Base-by-base conservation (phyloP, 2,329 filamentous ascomycete species). In the Magnaporthiopsis poae region DNA sequence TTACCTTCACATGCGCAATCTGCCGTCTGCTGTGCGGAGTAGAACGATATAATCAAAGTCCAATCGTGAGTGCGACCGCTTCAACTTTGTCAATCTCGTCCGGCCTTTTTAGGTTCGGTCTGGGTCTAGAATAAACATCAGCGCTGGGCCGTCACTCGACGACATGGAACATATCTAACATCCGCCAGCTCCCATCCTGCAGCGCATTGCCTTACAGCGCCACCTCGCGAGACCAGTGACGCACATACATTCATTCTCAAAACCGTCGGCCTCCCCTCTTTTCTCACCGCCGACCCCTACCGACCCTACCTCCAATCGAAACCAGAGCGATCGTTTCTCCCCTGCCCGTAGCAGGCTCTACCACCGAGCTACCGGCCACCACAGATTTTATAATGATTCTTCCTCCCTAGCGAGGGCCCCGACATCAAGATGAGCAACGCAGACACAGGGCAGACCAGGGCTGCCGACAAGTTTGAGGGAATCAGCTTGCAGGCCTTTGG, bases 401-500 rank as follows among this genome's bases (percentile, higher is more conserved):
- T 18, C 46, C 46, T n/a, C 46, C 18, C 21, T 56, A 56, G 46
- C 46, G 46, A 25, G 21, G 46, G 46, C 31, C 31, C 46, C 46
- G 21, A 25, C n/a, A 56, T 56, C 46, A n/a, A 25, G 21, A 56
- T 56, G 46, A 56, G 46, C 21, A 56, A 56, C 46, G 46, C 46
- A 21, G 46, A 56, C 21, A 56, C 18, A 8, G 46, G 46, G 46
- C 46, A 56, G 46, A n/a, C 46, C 18, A 56, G 21, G 46, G 46
- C 46, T 25, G 46, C 46, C 46, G 18, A 27, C 18, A 61, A 46
- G 56, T 29, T 36, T 15, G 52, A 65, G 33, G 80, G 81, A 62
- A 79, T 82, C 63, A 81, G 80, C 69, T 73, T 84, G 64, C 75
- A 79, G 27, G 77, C 84, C n/a, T 91, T 91, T 70, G 72, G 90